Conservation (phyloP, 176 grass and related monocot genomes). For the Coix lacrymajobi region DNA sequence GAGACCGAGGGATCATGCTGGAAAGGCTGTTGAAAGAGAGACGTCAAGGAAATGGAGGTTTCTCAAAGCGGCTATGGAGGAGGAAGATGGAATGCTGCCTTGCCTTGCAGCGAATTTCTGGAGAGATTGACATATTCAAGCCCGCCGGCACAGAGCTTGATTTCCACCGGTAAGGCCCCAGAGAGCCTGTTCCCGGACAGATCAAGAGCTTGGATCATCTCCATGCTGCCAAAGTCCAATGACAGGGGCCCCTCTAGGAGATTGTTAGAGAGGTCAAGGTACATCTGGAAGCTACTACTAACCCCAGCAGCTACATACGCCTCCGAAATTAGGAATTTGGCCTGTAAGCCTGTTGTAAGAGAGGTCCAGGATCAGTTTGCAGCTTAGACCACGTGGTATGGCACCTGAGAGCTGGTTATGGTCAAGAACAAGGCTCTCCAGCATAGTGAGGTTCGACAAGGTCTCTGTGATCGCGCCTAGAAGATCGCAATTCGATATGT, state of each 20-base stretch:
- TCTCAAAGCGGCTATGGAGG: constrained; percentile 38
- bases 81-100: constrained; percentile 39
- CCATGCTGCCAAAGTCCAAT: constrained; percentile 50
- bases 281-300: constrained; percentile 30
- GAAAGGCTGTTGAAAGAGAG: constrained; percentile 47
- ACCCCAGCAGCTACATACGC: constrained; percentile 1
- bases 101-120: no score
- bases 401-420: constrained; percentile 64
- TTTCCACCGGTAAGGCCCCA: no score
- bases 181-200: constrained; percentile 57
- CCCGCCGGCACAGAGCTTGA: no score
- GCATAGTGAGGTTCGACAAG: constrained; percentile 32
- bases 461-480: constrained; percentile 46
- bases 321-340: constrained; percentile 37
- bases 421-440: constrained; percentile 37
- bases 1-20: constrained; percentile 38
- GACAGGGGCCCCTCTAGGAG: constrained; percentile 48
- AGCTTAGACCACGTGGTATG: constrained; percentile 50
- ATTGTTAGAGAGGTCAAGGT: constrained; percentile 71
- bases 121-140: no score
- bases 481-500: constrained; percentile 8
- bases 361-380: constrained; percentile 45
- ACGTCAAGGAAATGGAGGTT: constrained; percentile 57
- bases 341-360: constrained; percentile 58
- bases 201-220: constrained; percentile 39